Evolutionary conservation across 768 basidiomycete genomes (phyloP), one percentile per base, ranked within the genome.

Genomic region (Lentinus brumalis): DNA sequence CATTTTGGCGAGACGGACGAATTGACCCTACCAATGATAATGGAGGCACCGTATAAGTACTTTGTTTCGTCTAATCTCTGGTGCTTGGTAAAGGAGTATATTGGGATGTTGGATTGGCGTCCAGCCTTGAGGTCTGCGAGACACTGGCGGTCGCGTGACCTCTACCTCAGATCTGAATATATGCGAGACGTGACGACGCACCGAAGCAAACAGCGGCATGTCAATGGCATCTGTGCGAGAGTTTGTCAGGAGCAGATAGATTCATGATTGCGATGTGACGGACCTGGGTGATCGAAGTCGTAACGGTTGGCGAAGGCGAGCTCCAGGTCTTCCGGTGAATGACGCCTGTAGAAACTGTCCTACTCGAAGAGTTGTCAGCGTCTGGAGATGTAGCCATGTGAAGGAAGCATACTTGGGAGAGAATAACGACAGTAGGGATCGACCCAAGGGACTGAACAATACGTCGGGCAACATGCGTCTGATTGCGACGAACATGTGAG

Each of bases 261-360:
- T 41, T 50, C 39, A 4, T 32, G 1, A 16, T 18, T 38, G 9
- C 29, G 29, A 16, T 31, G 5, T 32, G 15, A 50, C 50, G 9
- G 5, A 67, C 66, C 63, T 50, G 96, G 96, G 67, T 95, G 92
- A 69, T 99, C 96, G 64, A 96, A 90, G 69, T 96, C 93, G 61
- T 88, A 81, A 53, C 84, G 76, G 67, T 88, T 96, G 16, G 85
- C 83, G 71, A 94, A 89, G 0, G 96, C 96, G n/a, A 91, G 79
- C 6, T 78, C 82, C 18, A 94, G 79, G 74, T 98, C 89, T 66
- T 96, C 92, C 2, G 84, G 81, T 4, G 81, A 82, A 67, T 94
- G 91, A 49, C 76, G 76, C 68, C 89, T 92, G 77, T 99, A 99
- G 76, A 98, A 99, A 71, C 92, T 92, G 73, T 98, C 96, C 91